A percentile compares a stretch with the other conserved stretches of the same genome.
phyloP scores from a whole-genome alignment of 345 rosid genomes.

The Murraya paniculata region DNA sequence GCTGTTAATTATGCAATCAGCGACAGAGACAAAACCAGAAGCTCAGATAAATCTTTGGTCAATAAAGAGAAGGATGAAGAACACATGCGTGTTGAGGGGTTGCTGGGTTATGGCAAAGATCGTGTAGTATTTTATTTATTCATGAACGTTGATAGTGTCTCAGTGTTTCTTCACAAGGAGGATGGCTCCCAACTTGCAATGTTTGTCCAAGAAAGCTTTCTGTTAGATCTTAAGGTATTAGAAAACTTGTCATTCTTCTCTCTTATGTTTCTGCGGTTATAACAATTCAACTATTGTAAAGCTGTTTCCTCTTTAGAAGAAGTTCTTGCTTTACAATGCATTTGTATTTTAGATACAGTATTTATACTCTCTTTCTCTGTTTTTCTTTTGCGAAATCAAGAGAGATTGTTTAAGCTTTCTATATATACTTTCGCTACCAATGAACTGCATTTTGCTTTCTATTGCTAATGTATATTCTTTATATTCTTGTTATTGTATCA shows the following conservation, averaged over 20 bases:
- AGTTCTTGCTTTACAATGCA: neutral
- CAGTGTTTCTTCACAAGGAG: conserved; percentile 91
- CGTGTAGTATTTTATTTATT: conserved; percentile 83
- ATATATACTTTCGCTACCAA: conserved; percentile 9
- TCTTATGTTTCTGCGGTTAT: neutral
- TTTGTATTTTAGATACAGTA: too few species aligned
- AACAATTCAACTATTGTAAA: neutral
- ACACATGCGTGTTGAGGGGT: conserved; percentile 69
- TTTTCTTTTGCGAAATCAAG: neutral
- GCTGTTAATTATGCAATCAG: conserved; percentile 32
- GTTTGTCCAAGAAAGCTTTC: conserved; percentile 92
- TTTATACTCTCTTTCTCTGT: neutral
- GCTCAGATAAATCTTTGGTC: conserved; percentile 39
- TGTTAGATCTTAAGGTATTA: conserved; percentile 82
- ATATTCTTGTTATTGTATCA: conserved; percentile 15
- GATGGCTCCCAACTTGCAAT: conserved; percentile 94
- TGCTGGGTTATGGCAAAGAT: conserved; percentile 90
- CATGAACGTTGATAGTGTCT: conserved; percentile 90
- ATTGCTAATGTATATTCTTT: conserved; percentile 8
- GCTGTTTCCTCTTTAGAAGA: neutral
- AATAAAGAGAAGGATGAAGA: conserved; percentile 70
- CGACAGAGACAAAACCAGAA: conserved; percentile 29
- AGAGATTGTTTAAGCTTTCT: neutral
- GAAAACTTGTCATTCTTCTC: conserved; percentile 5
- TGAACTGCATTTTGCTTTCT: conserved; percentile 1